These are phyloP conservation scores for Bocquillonia castaneifolia DNA, from an alignment of 441 rosid species.

Conservation along the genomic window DNA sequence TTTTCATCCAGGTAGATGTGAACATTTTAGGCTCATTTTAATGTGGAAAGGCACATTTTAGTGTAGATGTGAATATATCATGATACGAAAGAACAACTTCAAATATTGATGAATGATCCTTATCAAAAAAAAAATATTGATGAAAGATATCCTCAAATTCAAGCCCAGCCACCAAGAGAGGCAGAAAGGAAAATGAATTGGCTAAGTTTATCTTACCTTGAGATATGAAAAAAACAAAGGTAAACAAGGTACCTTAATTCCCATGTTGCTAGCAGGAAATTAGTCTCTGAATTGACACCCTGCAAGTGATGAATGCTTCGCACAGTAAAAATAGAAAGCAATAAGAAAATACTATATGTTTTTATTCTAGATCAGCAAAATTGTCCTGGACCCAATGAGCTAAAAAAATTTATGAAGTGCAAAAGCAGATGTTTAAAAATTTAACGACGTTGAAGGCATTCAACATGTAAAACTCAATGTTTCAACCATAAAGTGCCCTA, in stretches of 20 bases:
- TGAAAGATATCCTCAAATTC: no score
- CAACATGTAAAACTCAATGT: background rate
- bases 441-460: background rate
- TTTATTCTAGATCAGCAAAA: background rate
- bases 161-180: background rate
- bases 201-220: slow-evolving; percentile 1
- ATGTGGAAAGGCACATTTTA: no score
- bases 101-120: no score
- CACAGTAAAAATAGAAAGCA: background rate
- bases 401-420: background rate
- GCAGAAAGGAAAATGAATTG: background rate
- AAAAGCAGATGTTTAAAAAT: background rate
- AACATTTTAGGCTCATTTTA: no score
- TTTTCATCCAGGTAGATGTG: no score
- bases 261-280: slow-evolving; percentile 60
- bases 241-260: slow-evolving; percentile 54
- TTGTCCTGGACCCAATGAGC: background rate
- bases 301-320: slow-evolving; percentile 28
- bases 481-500: background rate
- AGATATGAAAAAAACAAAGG: background rate
- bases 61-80: no score
- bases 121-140: no score
- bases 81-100: no score
- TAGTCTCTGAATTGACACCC: slow-evolving; percentile 43
- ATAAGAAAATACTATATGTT: background rate